phyloP scores from a whole-genome alignment of 768 basidiomycete species.

The Termitomyces bulborhizus region DNA sequence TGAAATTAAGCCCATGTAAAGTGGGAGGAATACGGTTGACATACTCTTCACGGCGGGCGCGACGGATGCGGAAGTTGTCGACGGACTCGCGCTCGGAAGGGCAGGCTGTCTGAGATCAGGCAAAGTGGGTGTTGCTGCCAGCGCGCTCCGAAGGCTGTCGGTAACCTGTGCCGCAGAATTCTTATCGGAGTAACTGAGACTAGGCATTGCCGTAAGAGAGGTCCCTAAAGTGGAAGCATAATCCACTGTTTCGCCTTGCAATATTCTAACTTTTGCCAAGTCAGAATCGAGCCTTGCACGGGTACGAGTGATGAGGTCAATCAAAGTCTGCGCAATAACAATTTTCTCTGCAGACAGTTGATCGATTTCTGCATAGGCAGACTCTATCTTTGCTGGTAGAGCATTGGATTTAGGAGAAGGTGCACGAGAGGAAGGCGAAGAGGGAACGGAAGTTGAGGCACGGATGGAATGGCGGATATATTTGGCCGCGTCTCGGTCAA shows the following conservation, averaged over 20 bases:
- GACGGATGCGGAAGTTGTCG: conserved; percentile 16
- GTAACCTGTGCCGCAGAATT: conserved; percentile 32
- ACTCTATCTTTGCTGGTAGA: conserved; percentile 37
- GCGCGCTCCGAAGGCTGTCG: conserved; percentile 37
- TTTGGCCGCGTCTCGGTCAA: conserved; percentile 40
- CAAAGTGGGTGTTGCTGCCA: conserved; percentile 25
- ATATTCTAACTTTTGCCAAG: conserved; percentile 35
- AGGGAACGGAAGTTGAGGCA: conserved; percentile 19
- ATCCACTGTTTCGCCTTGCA: conserved; percentile 41
- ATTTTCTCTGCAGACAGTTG: conserved; percentile 41
- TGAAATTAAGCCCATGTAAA: background rate
- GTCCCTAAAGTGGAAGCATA: conserved; percentile 16
- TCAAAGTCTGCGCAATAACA: conserved; percentile 37
- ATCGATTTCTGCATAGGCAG: conserved; percentile 40
- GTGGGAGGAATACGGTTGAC: conserved; percentile 7
- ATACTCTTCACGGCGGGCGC: conserved; percentile 36
- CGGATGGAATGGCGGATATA: conserved; percentile 45
- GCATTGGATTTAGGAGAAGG: conserved; percentile 30
- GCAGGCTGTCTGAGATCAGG: conserved; percentile 21
- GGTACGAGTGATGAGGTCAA: conserved; percentile 42
- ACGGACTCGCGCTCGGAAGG: conserved; percentile 12
- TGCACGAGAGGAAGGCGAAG: conserved; percentile 24
- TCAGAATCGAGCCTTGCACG: conserved; percentile 46
- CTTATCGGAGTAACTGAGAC: conserved; percentile 7
- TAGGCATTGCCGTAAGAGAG: conserved; percentile 7